A percentile compares a stretch with the other conserved stretches of the same genome.
phyloP scores from a whole-genome alignment of 148 eudicot genomes.

The Selenicereus undatus region DNA sequence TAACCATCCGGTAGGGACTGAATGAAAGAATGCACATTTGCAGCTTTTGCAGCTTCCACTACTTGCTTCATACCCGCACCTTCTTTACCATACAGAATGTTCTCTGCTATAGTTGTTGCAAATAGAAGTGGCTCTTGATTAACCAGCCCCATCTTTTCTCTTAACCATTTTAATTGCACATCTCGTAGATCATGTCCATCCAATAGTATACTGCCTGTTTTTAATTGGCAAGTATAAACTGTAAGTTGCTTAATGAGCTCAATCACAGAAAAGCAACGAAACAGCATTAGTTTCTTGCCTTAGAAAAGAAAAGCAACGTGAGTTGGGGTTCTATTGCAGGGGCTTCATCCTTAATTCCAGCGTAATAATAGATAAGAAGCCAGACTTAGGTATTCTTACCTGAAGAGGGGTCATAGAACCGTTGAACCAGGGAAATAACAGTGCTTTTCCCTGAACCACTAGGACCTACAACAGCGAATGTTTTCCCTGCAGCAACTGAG shows the following conservation, averaged over 20 bases:
- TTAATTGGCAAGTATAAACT: background rate
- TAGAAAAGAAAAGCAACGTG: background rate
- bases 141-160: slow-evolving; percentile 69
- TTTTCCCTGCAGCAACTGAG: slow-evolving; percentile 53
- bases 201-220: slow-evolving; percentile 45
- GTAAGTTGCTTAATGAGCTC: background rate
- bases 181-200: slow-evolving; percentile 53
- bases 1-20: slow-evolving; percentile 56
- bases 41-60: slow-evolving; percentile 51
- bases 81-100: slow-evolving; percentile 63
- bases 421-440: slow-evolving; percentile 53
- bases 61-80: slow-evolving; percentile 49
- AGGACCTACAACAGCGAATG: slow-evolving; percentile 71
- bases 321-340: too few relatives aligned
- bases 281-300: background rate
- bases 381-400: slow-evolving; percentile 29
- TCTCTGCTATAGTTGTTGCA: slow-evolving; percentile 58
- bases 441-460: slow-evolving; percentile 89
- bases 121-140: slow-evolving; percentile 77
- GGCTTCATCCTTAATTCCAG: too few relatives aligned
- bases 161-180: slow-evolving; percentile 60
- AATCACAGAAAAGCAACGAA: background rate
- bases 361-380: background rate
- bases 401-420: slow-evolving; percentile 61
- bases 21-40: slow-evolving; percentile 69